Percentiles rank a stretch among this genome's conserved stretches.
Conservation (phyloP, 345 rosid genomes). For the Lenwebbia sp. region DNA sequence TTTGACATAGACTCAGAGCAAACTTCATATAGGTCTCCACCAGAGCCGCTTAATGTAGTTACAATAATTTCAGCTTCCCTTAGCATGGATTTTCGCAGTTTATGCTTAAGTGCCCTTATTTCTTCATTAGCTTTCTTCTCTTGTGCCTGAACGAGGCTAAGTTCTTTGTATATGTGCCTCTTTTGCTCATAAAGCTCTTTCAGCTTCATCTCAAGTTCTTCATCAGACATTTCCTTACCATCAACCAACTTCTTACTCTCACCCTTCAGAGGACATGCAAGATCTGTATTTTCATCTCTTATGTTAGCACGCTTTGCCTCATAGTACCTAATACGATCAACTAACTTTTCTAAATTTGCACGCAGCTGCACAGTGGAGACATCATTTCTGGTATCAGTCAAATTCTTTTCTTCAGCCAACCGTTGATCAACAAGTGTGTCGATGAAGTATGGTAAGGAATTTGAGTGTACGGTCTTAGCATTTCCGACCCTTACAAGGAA, state of each 20-base stretch:
- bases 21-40: conserved; percentile 91
- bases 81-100: conserved; percentile 66
- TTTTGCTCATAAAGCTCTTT: conserved; percentile 72
- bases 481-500: conserved; percentile 96
- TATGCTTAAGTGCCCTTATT: conserved; percentile 54
- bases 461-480: conserved; percentile 78
- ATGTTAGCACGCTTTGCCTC: conserved; percentile 90
- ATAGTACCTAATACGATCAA: conserved; percentile 54
- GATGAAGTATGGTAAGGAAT: conserved; percentile 71
- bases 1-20: conserved; percentile 76
- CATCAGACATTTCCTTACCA: conserved; percentile 50
- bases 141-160: conserved; percentile 68
- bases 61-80: conserved; percentile 95
- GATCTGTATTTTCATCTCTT: conserved; percentile 42
- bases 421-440: conserved; percentile 93
- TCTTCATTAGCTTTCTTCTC: conserved; percentile 72
- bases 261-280: conserved; percentile 30
- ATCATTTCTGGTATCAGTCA: conserved; percentile 20
- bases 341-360: conserved; percentile 69
- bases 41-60: conserved; percentile 93
- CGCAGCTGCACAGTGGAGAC: conserved; percentile 55
- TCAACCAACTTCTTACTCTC: conserved; percentile 31
- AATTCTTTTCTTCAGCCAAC: conserved; percentile 58
- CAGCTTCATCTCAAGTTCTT: conserved; percentile 52
- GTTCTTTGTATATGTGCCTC: conserved; percentile 74